Evolutionary conservation across 768 basidiomycete genomes (phyloP).

Genomic region (Amanita jacksonii): DNA sequence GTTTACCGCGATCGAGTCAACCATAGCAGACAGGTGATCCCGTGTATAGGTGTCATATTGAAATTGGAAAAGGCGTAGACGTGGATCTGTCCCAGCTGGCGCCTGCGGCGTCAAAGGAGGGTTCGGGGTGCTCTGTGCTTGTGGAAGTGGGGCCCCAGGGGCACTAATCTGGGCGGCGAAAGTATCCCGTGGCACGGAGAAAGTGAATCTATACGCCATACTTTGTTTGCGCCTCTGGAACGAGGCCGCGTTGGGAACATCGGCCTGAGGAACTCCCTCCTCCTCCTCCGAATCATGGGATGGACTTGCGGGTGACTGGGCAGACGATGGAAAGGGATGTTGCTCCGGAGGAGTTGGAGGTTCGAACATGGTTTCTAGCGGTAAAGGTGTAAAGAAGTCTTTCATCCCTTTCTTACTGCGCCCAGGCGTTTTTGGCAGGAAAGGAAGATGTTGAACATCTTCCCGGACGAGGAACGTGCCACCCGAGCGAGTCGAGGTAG

Average conservation of each 20-base stretch:
- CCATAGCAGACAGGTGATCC: conserved; percentile 87
- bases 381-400: conserved; percentile 82
- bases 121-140: conserved; percentile 56
- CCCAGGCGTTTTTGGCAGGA: conserved; percentile 61
- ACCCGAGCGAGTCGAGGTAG: conserved; percentile 23
- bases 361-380: conserved; percentile 88
- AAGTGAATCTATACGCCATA: conserved; percentile 63
- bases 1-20: conserved; percentile 87
- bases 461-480: conserved; percentile 76
- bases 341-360: conserved; percentile 72
- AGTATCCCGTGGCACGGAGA: conserved; percentile 43
- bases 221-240: conserved; percentile 37
- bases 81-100: conserved; percentile 49
- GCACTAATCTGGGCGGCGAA: conserved; percentile 20
- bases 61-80: conserved; percentile 82
- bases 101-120: conserved; percentile 20
- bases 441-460: conserved; percentile 44
- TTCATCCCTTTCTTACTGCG: conserved; percentile 51
- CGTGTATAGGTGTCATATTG: conserved; percentile 96
- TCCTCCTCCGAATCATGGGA: conserved; percentile 25
- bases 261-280: conserved; percentile 40
- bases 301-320: conserved; percentile 4
- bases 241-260: conserved; percentile 39
- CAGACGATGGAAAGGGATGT: conserved; percentile 9
- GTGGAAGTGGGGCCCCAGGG: conserved; percentile 26